Conservation (phyloP, 352 stramenopile species). For the Pythium plurisporium region DNA sequence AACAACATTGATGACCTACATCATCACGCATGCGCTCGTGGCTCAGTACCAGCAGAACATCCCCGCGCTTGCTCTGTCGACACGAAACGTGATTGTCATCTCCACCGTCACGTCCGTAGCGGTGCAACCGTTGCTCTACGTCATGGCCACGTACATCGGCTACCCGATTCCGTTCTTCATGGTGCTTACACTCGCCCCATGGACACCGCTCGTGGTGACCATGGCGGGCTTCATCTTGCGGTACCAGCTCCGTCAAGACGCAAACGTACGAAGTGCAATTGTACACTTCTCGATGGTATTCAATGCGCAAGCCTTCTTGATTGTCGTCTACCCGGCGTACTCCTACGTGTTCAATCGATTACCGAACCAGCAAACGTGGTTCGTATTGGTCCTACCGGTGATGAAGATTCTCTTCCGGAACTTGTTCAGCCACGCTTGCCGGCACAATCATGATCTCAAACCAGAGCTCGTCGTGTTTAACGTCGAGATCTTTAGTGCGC, state of each 20-base stretch:
- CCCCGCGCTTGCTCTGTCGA: neutral
- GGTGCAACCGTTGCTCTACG: neutral
- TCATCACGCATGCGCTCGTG: slow-evolving; percentile 3
- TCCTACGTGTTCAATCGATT: slow-evolving; percentile 7
- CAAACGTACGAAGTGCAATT: neutral
- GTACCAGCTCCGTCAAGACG: neutral
- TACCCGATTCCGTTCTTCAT: slow-evolving; percentile 12
- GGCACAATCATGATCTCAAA: slow-evolving; percentile 19
- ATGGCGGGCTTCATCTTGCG: neutral
- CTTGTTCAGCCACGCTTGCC: neutral
- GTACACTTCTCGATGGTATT: neutral
- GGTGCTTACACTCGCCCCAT: neutral
- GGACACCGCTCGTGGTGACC: neutral
- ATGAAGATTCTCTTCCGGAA: slow-evolving; percentile 1
- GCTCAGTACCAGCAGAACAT: slow-evolving; percentile 1
- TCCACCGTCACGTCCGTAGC: neutral
- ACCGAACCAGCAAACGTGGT: neutral
- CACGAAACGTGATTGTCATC: neutral
- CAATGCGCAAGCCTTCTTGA: slow-evolving; percentile 2
- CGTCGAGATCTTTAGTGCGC: slow-evolving; percentile 30
- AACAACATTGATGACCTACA: neutral
- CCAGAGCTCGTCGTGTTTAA: slow-evolving; percentile 25
- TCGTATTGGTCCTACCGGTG: slow-evolving; percentile 2
- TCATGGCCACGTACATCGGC: slow-evolving; percentile 6
- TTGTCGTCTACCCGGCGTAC: slow-evolving; percentile 10